These are phyloP conservation scores for Dillenia turbinata DNA, from an alignment of 164 flowering plant genomes.

Conservation along the genomic window DNA sequence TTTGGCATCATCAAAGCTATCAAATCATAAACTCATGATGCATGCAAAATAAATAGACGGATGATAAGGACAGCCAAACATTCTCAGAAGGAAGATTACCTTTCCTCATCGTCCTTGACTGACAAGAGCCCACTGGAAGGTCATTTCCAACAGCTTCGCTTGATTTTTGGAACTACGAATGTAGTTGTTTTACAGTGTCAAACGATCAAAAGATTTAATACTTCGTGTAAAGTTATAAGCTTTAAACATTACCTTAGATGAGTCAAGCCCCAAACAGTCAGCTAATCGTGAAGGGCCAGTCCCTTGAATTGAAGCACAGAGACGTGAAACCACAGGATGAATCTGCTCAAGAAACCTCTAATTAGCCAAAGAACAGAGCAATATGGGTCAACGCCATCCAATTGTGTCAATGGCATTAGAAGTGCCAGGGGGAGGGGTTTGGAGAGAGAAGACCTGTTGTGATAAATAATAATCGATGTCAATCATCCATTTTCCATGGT, in stretches of 20 bases:
- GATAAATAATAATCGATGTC: slow-evolving; percentile 95
- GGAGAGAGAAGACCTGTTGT: slow-evolving; percentile 58
- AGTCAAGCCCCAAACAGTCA: slow-evolving; percentile 94
- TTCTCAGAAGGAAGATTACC: slow-evolving; percentile 34
- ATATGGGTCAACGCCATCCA: background rate
- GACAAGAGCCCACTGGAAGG: slow-evolving; percentile 47
- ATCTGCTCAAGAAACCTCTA: slow-evolving; percentile 44
- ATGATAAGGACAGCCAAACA: no score
- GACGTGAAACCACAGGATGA: slow-evolving; percentile 96
- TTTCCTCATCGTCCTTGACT: slow-evolving; percentile 66
- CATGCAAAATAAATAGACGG: no score
- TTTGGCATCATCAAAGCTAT: no score
- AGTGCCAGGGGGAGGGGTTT: background rate
- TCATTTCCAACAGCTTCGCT: slow-evolving; percentile 45
- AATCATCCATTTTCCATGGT: slow-evolving; percentile 75
- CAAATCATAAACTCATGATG: no score
- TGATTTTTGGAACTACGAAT: slow-evolving; percentile 60
- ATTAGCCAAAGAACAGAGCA: background rate
- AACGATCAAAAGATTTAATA: background rate
- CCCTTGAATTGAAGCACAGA: slow-evolving; percentile 93
- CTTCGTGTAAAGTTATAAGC: background rate
- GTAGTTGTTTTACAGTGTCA: slow-evolving; percentile 11
- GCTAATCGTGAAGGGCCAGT: slow-evolving; percentile 96
- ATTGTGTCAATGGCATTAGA: background rate
- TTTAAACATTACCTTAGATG: slow-evolving; percentile 65